phyloP scores from a whole-genome alignment of 345 rosid genomes.

The Odontarrhena argentea region DNA sequence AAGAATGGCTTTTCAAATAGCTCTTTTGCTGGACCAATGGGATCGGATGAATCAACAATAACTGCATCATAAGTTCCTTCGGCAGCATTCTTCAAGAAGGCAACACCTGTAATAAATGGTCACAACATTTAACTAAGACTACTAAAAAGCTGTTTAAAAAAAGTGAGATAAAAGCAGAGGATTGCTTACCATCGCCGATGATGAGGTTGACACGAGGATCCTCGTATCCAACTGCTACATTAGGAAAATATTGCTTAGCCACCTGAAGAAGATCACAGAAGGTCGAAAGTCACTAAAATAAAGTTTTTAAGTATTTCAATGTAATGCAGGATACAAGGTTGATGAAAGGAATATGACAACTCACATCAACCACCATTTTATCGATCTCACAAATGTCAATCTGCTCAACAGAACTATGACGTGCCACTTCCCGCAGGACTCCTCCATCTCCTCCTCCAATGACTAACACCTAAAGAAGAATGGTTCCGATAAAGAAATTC shows the following conservation, averaged over 20 bases:
- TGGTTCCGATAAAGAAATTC: not conserved
- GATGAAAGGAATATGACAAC: constrained; percentile 34
- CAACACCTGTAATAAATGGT: constrained; percentile 63
- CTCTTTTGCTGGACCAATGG: constrained; percentile 96
- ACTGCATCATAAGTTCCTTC: constrained; percentile 90
- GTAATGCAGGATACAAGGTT: not conserved
- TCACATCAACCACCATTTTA: constrained; percentile 94
- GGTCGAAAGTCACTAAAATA: not conserved
- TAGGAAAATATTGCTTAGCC: constrained; percentile 80
- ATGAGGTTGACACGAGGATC: constrained; percentile 89
- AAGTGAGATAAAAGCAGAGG: not conserved
- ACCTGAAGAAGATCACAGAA: constrained; percentile 51
- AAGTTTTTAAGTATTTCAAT: not conserved
- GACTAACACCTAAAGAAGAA: constrained; percentile 66
- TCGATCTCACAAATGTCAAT: constrained; percentile 97
- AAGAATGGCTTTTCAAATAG: constrained; percentile 97
- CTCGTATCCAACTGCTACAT: constrained; percentile 78
- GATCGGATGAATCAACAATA: constrained; percentile 95
- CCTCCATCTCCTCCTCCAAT: constrained; percentile 99
- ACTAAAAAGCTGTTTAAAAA: not conserved
- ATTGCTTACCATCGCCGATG: constrained; percentile 78
- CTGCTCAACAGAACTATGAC: constrained; percentile 78
- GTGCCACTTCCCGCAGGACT: constrained; percentile 85
- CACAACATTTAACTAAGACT: not conserved
- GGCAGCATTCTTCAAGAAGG: constrained; percentile 72